A percentile compares a stretch with the other conserved stretches of the same genome.
phyloP scores from a whole-genome alignment of 768 basidiomycete genomes.

The Pluteus cervinus region DNA sequence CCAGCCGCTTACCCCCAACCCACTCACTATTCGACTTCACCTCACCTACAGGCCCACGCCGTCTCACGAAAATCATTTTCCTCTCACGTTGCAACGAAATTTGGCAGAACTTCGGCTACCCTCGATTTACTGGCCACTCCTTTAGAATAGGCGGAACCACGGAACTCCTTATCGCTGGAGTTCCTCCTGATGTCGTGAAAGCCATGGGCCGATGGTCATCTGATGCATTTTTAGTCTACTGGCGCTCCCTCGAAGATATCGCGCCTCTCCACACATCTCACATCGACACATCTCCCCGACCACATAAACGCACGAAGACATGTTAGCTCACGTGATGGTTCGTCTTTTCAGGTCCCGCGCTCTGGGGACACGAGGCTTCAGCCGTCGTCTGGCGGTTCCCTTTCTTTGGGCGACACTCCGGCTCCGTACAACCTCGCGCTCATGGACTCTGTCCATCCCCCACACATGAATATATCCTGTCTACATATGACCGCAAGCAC shows the following conservation, averaged over 20 bases:
- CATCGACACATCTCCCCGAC: too few relatives aligned
- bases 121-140: slow-evolving; percentile 11
- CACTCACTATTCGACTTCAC: slow-evolving; percentile 8
- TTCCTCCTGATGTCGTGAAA: slow-evolving; percentile 20
- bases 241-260: slow-evolving; percentile 12
- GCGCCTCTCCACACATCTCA: slow-evolving; percentile 8
- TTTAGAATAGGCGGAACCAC: slow-evolving; percentile 20
- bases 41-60: neutral
- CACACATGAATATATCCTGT: too few relatives aligned
- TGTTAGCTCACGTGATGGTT: too few relatives aligned
- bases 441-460: too few relatives aligned
- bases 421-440: too few relatives aligned
- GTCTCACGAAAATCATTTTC: neutral
- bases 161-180: slow-evolving; percentile 12
- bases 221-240: slow-evolving; percentile 17
- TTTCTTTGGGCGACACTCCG: too few relatives aligned
- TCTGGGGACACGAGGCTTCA: too few relatives aligned
- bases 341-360: too few relatives aligned
- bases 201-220: slow-evolving; percentile 22
- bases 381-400: too few relatives aligned
- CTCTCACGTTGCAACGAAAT: slow-evolving; percentile 10
- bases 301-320: too few relatives aligned
- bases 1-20: slow-evolving; percentile 11
- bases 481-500: too few relatives aligned
- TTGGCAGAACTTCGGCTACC: slow-evolving; percentile 2